These are phyloP conservation scores for Microbotryum scabiosae DNA, from an alignment of 1,284 basidiomycete species.

Conservation along the genomic window DNA sequence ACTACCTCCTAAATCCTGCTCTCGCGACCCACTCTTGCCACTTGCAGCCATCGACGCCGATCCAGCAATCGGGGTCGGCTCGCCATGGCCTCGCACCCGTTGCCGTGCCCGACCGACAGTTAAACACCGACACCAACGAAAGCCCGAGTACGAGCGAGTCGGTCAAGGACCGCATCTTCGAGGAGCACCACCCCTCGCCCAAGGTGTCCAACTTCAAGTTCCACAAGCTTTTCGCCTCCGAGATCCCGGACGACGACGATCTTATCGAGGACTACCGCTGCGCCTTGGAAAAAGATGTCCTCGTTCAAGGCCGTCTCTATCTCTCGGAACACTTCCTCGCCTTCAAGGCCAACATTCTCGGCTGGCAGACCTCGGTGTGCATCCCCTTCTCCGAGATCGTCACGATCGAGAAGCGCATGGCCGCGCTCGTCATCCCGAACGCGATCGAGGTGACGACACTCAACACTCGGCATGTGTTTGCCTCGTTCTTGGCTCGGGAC, in stretches of 20 bases:
- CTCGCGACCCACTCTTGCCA: too few species aligned
- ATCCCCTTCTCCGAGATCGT: conserved; percentile 27
- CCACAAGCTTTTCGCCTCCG: conserved; percentile 15
- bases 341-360: conserved; percentile 98
- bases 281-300: conserved; percentile 86
- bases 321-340: conserved; percentile 96
- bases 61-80: too few species aligned
- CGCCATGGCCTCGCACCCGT: too few species aligned
- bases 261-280: conserved; percentile 62
- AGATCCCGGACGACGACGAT: conserved; percentile 21
- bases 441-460: conserved; percentile 84
- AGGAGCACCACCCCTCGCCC: conserved; percentile 13
- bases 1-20: too few species aligned
- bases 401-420: conserved; percentile 39
- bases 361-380: conserved; percentile 19
- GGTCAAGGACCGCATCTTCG: conserved; percentile 18
- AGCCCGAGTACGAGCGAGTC: conserved; percentile 9
- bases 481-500: conserved; percentile 90
- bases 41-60: too few species aligned
- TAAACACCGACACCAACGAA: too few species aligned
- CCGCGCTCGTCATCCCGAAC: conserved; percentile 96
- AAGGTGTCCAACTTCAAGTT: conserved; percentile 22
- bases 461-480: conserved; percentile 70
- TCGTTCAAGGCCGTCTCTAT: conserved; percentile 90
- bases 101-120: too few species aligned